A percentile compares a stretch with the other conserved stretches of the same genome.
Evolutionary conservation across 1,139 yeast genomes (phyloP).

Genomic region (Candida sp.): DNA sequence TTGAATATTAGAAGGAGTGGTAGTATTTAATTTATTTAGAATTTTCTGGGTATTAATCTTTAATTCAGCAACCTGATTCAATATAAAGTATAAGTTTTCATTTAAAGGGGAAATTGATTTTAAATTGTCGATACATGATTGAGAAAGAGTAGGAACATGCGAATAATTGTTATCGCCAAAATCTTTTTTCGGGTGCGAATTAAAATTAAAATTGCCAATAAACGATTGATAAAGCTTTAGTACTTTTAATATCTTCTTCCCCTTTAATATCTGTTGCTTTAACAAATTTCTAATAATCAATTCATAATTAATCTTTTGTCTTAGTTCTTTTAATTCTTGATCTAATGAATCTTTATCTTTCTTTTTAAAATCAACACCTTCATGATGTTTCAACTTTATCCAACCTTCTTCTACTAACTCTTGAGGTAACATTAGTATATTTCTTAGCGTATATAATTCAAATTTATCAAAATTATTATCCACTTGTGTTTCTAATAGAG

Average conservation of each 20-base stretch:
- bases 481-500: conserved; percentile 71
- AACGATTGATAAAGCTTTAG: conserved; percentile 28
- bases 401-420: conserved; percentile 66
- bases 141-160: conserved; percentile 11
- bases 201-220: conserved; percentile 14
- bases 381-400: conserved; percentile 68
- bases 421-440: conserved; percentile 67
- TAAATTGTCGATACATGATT: conserved; percentile 26
- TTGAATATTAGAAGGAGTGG: conserved; percentile 11
- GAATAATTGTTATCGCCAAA: conserved; percentile 5
- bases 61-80: conserved; percentile 39
- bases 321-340: conserved; percentile 28
- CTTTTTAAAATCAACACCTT: conserved; percentile 39
- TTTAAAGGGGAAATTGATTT: conserved; percentile 48
- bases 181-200: no score
- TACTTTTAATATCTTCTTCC: conserved; percentile 28
- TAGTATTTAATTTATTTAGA: conserved; percentile 25
- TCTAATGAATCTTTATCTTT: conserved; percentile 27
- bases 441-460: conserved; percentile 78
- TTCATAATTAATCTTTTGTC: conserved; percentile 43
- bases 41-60: conserved; percentile 35
- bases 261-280: conserved; percentile 37
- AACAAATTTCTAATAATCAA: conserved; percentile 42
- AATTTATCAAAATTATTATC: conserved; percentile 85
- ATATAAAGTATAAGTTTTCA: conserved; percentile 47